phyloP scores from a whole-genome alignment of 768 basidiomycete genomes.

The Gyrodon lividus region DNA sequence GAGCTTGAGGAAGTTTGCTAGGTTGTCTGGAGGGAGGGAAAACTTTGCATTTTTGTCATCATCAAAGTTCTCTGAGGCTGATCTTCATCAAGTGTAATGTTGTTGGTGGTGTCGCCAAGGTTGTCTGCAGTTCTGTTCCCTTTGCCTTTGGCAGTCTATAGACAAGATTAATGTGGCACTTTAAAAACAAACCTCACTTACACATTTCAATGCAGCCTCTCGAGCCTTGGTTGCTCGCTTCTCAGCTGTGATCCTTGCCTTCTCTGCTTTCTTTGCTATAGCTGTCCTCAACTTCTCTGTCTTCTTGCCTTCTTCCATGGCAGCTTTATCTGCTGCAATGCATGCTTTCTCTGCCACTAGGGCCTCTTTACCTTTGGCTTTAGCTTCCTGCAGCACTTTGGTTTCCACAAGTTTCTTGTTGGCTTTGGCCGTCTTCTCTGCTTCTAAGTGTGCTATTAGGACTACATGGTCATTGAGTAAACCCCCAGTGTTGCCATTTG shows the following conservation, averaged over 20 bases:
- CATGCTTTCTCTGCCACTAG: neutral
- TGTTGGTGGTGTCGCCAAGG: neutral
- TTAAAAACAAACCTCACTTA: neutral
- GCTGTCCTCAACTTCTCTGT: neutral
- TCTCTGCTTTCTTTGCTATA: neutral
- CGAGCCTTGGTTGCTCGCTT: neutral
- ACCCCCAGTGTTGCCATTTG: neutral
- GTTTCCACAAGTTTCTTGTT: neutral
- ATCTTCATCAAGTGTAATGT: neutral
- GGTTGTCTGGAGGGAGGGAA: too few species aligned
- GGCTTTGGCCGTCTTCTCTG: neutral
- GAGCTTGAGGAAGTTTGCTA: too few species aligned
- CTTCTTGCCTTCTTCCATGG: neutral
- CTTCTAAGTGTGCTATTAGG: neutral
- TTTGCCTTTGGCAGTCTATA: neutral
- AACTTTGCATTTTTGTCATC: neutral
- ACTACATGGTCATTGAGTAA: neutral
- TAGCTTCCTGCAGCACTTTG: neutral
- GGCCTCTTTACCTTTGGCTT: constrained; percentile 1
- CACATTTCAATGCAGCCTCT: neutral
- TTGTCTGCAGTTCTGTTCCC: neutral
- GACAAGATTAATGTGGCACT: neutral
- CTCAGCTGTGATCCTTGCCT: too few species aligned
- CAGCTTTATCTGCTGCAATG: neutral
- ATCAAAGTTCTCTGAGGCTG: neutral